These are phyloP conservation scores for Fusarium caatingaense DNA, from an alignment of 2,329 filamentous ascomycete genomes.

Conservation along the genomic window DNA sequence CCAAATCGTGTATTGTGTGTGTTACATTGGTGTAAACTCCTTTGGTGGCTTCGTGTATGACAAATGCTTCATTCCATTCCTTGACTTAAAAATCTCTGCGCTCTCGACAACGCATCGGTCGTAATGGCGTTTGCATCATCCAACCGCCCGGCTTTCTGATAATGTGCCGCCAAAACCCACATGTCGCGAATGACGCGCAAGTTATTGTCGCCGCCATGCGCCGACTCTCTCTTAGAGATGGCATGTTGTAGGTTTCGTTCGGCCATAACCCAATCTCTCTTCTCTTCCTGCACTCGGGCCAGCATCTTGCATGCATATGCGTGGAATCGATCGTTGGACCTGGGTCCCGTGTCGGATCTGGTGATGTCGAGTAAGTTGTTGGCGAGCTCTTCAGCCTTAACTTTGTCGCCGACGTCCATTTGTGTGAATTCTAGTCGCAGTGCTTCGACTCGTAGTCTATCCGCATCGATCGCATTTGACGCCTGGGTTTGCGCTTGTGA, in stretches of 20 bases:
- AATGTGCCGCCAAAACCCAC: conserved; percentile 54
- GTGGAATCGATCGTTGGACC: conserved; percentile 52
- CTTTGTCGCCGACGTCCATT: conserved; percentile 52
- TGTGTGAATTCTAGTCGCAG: conserved; percentile 53
- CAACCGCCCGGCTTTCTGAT: conserved; percentile 47
- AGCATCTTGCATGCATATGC: conserved; percentile 55
- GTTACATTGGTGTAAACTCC: conserved; percentile 9
- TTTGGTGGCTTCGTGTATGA: conserved; percentile 1
- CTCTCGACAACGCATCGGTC: conserved; percentile 50
- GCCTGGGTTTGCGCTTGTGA: conserved; percentile 21
- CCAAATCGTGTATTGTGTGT: conserved; percentile 2
- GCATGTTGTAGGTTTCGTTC: conserved; percentile 51
- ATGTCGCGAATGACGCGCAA: conserved; percentile 54
- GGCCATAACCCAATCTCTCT: conserved; percentile 48
- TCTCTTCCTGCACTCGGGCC: conserved; percentile 50
- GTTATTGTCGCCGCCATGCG: conserved; percentile 51
- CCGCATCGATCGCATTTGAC: conserved; percentile 31
- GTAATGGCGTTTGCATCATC: conserved; percentile 46
- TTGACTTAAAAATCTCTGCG: conserved; percentile 47
- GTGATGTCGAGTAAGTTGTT: conserved; percentile 46
- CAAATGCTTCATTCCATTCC: conserved; percentile 26
- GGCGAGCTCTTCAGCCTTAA: conserved; percentile 49
- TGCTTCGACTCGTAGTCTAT: conserved; percentile 49
- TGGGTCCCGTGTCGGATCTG: conserved; percentile 34
- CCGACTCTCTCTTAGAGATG: conserved; percentile 51